These are phyloP conservation scores for Dalbergia cultrata DNA, from an alignment of 306 rosid species.

Conservation along the genomic window DNA sequence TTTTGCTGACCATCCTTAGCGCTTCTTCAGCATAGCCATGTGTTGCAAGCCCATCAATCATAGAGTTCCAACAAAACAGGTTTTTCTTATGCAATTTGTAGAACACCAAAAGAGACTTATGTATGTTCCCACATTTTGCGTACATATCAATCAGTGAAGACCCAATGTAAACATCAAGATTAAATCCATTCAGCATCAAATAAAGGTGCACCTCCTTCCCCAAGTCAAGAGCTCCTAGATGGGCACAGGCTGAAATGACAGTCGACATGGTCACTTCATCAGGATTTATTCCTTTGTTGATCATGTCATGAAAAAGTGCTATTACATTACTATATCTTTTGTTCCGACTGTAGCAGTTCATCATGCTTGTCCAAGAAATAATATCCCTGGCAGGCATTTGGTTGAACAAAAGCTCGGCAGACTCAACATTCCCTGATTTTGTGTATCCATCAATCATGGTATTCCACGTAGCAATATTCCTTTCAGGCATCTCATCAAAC, in stretches of 20 bases:
- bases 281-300: conserved; percentile 59
- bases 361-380: conserved; percentile 85
- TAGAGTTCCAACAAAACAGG: conserved; percentile 84
- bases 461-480: conserved; percentile 72
- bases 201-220: conserved; percentile 77
- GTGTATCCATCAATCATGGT: conserved; percentile 80
- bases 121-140: conserved; percentile 83
- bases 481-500: conserved; percentile 71
- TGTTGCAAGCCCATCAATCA: conserved; percentile 76
- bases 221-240: conserved; percentile 79
- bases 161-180: conserved; percentile 79
- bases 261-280: conserved; percentile 75
- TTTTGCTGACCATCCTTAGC: conserved; percentile 63
- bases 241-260: conserved; percentile 80
- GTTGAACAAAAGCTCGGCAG: conserved; percentile 61
- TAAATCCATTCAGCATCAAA: conserved; percentile 62
- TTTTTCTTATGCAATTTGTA: conserved; percentile 69
- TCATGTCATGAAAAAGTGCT: conserved; percentile 62
- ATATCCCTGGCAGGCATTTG: conserved; percentile 68
- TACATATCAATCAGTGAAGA: conserved; percentile 87
- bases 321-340: conserved; percentile 62
- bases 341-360: conserved; percentile 66
- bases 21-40: conserved; percentile 73
- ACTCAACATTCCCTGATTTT: conserved; percentile 60
- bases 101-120: conserved; percentile 77